These are phyloP conservation scores for Glarea lozoyensis DNA, from an alignment of 495 filamentous ascomycete species.

Conservation along the genomic window DNA sequence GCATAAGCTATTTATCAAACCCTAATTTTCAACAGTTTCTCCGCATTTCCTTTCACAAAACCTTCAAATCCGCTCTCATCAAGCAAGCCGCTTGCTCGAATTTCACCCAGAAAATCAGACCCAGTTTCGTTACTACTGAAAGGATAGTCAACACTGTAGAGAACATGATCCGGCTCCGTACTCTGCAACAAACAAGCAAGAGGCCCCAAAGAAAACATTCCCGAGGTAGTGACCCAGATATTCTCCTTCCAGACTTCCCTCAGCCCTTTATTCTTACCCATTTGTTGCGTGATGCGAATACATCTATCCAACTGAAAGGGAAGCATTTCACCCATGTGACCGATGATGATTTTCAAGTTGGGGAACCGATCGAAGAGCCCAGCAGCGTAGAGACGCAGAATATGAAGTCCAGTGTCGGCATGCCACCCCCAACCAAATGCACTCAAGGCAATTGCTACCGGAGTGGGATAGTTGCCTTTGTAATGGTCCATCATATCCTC, in stretches of 20 bases:
- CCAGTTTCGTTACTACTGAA: constrained; percentile 38
- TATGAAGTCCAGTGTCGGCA: constrained; percentile 33
- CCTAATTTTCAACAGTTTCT: constrained; percentile 37
- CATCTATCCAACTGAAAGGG: constrained; percentile 59
- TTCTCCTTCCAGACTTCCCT: constrained; percentile 34
- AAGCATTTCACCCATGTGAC: constrained; percentile 57
- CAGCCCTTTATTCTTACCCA: constrained; percentile 1
- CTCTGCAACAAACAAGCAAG: constrained; percentile 42
- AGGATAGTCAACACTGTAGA: constrained; percentile 56
- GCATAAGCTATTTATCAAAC: too few species aligned
- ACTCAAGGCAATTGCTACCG: constrained; percentile 28
- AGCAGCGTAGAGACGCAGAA: constrained; percentile 6
- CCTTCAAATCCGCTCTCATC: constrained; percentile 37
- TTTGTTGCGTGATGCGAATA: constrained; percentile 43
- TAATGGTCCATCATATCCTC: constrained; percentile 39
- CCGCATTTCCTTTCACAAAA: constrained; percentile 48
- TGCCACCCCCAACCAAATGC: constrained; percentile 38
- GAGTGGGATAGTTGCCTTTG: constrained; percentile 30
- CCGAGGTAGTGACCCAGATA: constrained; percentile 57
- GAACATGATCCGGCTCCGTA: constrained; percentile 41
- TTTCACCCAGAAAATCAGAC: constrained; percentile 35
- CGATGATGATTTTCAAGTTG: constrained; percentile 51
- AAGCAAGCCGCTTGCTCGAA: constrained; percentile 42
- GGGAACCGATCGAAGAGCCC: constrained; percentile 44
- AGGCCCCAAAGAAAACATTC: constrained; percentile 48